A percentile compares a stretch with the other conserved stretches of the same genome.
phyloP scores from a whole-genome alignment of 2,329 filamentous ascomycete genomes.

The Amesomyces nigricolor region DNA sequence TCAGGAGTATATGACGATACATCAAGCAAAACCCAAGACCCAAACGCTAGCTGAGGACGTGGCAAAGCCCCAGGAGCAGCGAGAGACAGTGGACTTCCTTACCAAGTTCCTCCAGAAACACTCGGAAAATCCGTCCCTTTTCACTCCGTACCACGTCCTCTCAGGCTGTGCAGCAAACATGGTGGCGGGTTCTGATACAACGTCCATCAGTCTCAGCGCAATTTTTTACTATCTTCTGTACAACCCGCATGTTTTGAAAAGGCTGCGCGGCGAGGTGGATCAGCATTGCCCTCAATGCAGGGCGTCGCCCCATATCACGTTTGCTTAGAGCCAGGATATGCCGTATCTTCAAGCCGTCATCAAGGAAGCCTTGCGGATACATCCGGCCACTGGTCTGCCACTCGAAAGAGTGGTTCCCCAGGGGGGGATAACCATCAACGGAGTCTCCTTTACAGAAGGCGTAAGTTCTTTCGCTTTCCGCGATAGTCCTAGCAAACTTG shows the following conservation, averaged over 20 bases:
- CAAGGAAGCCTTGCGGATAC: neutral
- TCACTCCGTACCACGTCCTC: neutral
- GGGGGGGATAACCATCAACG: neutral
- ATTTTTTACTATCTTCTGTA: neutral
- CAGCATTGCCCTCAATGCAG: neutral
- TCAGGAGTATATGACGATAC: neutral
- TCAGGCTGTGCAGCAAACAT: neutral
- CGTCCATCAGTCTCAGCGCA: neutral
- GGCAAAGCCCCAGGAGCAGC: neutral
- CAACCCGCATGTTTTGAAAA: neutral
- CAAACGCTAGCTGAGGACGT: neutral
- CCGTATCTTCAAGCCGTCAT: slow-evolving; percentile 5
- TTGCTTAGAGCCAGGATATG: neutral
- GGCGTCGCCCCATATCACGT: neutral
- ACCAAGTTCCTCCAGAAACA: neutral
- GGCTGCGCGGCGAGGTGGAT: neutral
- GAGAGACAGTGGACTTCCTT: neutral
- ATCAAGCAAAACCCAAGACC: neutral
- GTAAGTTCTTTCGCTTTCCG: neutral
- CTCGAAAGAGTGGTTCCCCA: neutral
- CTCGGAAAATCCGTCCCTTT: neutral
- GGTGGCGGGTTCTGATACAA: slow-evolving; percentile 1
- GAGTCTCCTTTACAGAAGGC: neutral
- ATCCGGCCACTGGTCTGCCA: slow-evolving; percentile 3
- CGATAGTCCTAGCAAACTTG: too few relatives aligned